Percentiles rank a stretch among this genome's conserved stretches.
phyloP scores from a whole-genome alignment of 83 land plant species.

The Picea abies region DNA sequence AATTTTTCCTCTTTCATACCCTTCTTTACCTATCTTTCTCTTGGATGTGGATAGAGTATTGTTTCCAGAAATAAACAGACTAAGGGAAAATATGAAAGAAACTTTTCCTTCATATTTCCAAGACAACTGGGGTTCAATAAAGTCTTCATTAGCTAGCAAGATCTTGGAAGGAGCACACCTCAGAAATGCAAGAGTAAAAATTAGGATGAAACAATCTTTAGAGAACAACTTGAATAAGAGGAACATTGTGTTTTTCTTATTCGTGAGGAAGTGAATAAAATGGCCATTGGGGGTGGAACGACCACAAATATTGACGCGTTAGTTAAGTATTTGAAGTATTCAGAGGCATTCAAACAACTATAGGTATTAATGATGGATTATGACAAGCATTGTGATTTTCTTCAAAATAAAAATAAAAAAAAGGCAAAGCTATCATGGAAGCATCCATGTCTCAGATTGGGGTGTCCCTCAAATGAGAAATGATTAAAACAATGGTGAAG shows the following conservation, averaged over 20 bases:
- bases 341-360: conserved; percentile 40
- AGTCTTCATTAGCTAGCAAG: background rate
- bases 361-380: too few relatives aligned
- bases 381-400: too few relatives aligned
- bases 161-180: background rate
- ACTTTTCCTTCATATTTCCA: background rate
- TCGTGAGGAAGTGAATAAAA: conserved; percentile 4
- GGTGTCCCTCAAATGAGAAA: too few relatives aligned
- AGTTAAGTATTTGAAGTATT: conserved; percentile 75
- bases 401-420: too few relatives aligned
- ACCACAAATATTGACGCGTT: conserved; percentile 49
- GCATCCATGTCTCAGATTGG: too few relatives aligned
- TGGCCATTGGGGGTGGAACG: conserved; percentile 62
- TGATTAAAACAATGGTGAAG: too few relatives aligned
- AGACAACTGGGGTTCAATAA: conserved; percentile 5
- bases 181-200: background rate
- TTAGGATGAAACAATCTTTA: background rate
- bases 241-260: background rate
- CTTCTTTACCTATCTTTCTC: conserved; percentile 45
- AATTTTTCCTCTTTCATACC: conserved; percentile 40
- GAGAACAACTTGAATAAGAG: background rate
- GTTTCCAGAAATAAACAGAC: conserved; percentile 17
- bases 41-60: conserved; percentile 38
- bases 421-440: too few relatives aligned
- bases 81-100: conserved; percentile 3